Evolutionary conservation across 768 basidiomycete species (phyloP), one percentile per base, ranked within the genome.

Genomic region (Lactifluus piperatus): DNA sequence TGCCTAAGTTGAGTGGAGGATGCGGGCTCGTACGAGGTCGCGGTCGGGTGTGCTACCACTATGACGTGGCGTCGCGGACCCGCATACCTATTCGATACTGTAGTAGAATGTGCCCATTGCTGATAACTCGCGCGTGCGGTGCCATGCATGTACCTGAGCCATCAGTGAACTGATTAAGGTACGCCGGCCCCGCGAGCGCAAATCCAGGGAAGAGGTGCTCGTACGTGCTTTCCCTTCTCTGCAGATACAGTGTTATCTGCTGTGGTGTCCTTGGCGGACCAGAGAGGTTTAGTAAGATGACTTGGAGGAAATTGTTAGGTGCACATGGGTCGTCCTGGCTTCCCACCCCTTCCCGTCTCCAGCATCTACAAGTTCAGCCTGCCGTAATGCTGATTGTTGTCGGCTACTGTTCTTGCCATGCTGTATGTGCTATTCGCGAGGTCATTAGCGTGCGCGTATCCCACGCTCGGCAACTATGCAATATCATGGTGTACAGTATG

Each of bases 381-480:
- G 5, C 22, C 14, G 11, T 37, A 30, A 32, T 34, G 53, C 64
- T 66, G 22, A 7, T 22, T 0, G 32, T 27, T 16, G 18, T 48
- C 65, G 90, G 85, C 79, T n/a, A 91, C 90, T 0, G 66, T 93
- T 5, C 76, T 91, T 16, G 82, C 87, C 6, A n/a, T n/a, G n/a
- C n/a, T n/a, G 85, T 92, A 66, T 79, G 87, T 11, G 76, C 78
- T 6, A 83, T 86, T 2, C 79, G 81, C 57, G 73, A 77, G 49
- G 71, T 71, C 75, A 76, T 89, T 53, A 89, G 91, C 20, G 88
- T 93, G 65, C 82, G 74, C 7, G 89, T 94, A 72, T 90, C 88
- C 8, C 74, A 84, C 64, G 88, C 83, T 13, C 71, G 76, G 13
- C 66, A 57, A n/a, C 77, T 91, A 71, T 94, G 41, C 69, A 71